phyloP scores from a whole-genome alignment of 805 yeast species.

The Dipodascopsis uninucleata region DNA sequence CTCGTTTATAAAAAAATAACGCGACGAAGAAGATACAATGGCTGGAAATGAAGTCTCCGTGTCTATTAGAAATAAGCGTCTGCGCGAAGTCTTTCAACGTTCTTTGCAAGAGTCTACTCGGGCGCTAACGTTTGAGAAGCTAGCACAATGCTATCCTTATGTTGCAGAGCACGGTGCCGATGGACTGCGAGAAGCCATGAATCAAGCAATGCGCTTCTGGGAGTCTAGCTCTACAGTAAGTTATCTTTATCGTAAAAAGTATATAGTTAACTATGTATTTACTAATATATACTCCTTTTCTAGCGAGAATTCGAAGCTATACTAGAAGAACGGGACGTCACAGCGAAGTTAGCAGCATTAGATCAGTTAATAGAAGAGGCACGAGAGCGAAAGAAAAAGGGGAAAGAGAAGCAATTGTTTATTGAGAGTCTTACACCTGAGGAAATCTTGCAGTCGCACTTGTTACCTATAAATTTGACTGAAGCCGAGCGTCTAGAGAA shows the following conservation, averaged over 20 bases:
- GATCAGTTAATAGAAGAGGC: constrained; percentile 42
- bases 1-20: too few relatives aligned
- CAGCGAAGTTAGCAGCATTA: constrained; percentile 39
- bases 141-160: constrained; percentile 53
- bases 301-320: constrained; percentile 54
- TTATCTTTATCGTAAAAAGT: neutral
- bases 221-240: constrained; percentile 37
- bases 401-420: constrained; percentile 26
- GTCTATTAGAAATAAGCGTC: constrained; percentile 47
- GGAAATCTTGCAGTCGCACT: constrained; percentile 33
- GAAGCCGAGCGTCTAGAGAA: constrained; percentile 27
- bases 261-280: neutral
- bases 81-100: constrained; percentile 48
- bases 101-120: constrained; percentile 55
- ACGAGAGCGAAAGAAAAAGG: constrained; percentile 29
- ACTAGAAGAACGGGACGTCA: constrained; percentile 45
- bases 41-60: constrained; percentile 2
- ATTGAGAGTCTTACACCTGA: constrained; percentile 34
- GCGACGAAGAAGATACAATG: neutral
- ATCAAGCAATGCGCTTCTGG: constrained; percentile 54
- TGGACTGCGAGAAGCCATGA: constrained; percentile 46
- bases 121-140: constrained; percentile 49
- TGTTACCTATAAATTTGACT: constrained; percentile 27
- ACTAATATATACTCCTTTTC: constrained; percentile 28
- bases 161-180: constrained; percentile 49